Percentiles rank a stretch among this genome's conserved stretches.
Conservation (phyloP, 176 grass and related monocot species). For the Carex littledalei region DNA sequence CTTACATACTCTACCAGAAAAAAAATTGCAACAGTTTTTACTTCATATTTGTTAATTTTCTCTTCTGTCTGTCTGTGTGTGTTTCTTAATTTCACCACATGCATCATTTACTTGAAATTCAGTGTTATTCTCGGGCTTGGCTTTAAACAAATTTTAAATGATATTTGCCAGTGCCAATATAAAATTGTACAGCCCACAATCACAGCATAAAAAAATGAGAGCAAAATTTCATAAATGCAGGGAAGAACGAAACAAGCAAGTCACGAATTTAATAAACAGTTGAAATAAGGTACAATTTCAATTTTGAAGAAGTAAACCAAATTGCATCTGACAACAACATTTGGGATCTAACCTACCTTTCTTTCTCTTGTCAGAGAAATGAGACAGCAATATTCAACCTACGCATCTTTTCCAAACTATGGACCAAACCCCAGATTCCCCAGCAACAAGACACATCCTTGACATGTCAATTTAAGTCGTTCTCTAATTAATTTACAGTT, state of each 20-base stretch:
- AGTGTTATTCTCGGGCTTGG: neutral
- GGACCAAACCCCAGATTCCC: neutral
- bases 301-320: neutral
- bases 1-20: too few species aligned
- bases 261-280: neutral
- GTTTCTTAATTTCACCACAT: too few species aligned
- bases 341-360: neutral
- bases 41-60: too few species aligned
- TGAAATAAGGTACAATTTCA: conserved; percentile 3
- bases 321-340: neutral
- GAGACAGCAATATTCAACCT: neutral
- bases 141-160: neutral
- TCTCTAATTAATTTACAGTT: neutral
- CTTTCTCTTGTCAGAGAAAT: neutral
- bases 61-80: too few species aligned
- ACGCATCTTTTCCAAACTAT: neutral
- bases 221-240: neutral
- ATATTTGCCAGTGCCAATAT: neutral
- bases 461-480: neutral
- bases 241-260: neutral
- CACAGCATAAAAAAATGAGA: neutral
- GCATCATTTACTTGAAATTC: neutral
- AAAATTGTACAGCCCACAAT: neutral
- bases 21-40: too few species aligned
- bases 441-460: neutral